These are phyloP conservation scores for Breynia disticha DNA, from an alignment of 441 rosid genomes.

Conservation along the genomic window DNA sequence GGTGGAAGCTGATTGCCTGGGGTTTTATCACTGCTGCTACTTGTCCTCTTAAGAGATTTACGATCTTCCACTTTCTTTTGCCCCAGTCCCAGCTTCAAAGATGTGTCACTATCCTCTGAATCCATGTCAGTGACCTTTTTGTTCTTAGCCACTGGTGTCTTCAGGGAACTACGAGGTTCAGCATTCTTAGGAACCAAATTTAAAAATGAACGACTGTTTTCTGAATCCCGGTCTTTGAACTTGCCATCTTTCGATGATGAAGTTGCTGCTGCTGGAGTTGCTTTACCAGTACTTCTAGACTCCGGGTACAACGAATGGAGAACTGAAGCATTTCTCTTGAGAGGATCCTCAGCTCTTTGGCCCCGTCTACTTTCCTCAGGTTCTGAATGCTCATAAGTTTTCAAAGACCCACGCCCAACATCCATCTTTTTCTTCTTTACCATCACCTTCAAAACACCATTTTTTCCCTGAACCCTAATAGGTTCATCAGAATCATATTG, in stretches of 20 bases:
- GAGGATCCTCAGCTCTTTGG: conserved; percentile 31
- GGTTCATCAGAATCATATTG: conserved; percentile 52
- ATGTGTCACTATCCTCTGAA: conserved; percentile 53
- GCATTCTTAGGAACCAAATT: conserved; percentile 14
- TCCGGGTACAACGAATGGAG: conserved; percentile 30
- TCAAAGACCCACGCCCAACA: conserved; percentile 38
- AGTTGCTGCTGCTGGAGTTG: conserved; percentile 24
- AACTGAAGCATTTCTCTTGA: conserved; percentile 33
- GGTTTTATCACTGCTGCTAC: conserved; percentile 31
- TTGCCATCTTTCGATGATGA: conserved; percentile 18
- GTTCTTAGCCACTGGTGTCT: conserved; percentile 25
- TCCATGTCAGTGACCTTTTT: conserved; percentile 26
- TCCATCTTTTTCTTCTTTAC: conserved; percentile 63
- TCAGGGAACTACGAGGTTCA: conserved; percentile 7
- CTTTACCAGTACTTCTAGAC: conserved; percentile 33
- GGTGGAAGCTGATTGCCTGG: conserved; percentile 30
- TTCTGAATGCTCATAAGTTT: conserved; percentile 28
- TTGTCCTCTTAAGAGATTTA: conserved; percentile 26
- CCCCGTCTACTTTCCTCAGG: conserved; percentile 29
- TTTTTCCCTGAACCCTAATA: conserved; percentile 89
- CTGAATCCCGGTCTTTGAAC: conserved; percentile 16
- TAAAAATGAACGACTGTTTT: conserved; percentile 17
- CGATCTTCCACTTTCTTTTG: conserved; percentile 25
- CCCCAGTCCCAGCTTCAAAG: conserved; percentile 30
- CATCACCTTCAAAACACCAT: conserved; percentile 90